A percentile compares a stretch with the other conserved stretches of the same genome.
phyloP scores from a whole-genome alignment of 306 rosid species.

The Quercus ilex region DNA sequence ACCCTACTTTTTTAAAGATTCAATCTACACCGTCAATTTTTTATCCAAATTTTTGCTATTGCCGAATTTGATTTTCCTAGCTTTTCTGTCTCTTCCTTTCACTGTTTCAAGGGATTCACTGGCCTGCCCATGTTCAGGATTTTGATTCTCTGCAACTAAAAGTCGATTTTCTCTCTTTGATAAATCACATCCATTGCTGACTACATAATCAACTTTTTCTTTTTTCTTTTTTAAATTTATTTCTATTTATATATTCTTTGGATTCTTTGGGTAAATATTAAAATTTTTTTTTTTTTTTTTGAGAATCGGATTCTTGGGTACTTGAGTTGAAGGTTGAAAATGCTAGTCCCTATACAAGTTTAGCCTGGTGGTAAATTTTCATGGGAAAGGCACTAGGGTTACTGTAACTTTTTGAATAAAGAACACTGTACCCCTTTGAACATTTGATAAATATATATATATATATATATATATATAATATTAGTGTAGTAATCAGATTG shows the following conservation, averaged over 20 bases:
- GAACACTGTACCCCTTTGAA: no score
- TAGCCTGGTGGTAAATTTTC: neutral
- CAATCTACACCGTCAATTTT: conserved; percentile 35
- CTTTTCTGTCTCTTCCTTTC: conserved; percentile 35
- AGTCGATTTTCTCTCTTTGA: neutral
- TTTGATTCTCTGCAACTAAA: conserved; percentile 28
- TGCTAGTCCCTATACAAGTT: neutral
- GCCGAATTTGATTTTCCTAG: conserved; percentile 23
- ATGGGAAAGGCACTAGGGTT: neutral
- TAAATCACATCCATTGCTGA: neutral
- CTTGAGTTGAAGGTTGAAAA: neutral
- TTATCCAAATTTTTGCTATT: neutral
- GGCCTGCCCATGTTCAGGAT: conserved; percentile 3
- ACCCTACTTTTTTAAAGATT: neutral
- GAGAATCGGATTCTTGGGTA: neutral
- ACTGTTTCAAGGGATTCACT: conserved; percentile 28
- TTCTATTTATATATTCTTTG: neutral
- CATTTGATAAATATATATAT: no score
- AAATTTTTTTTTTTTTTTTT: neutral
- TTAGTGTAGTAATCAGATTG: neutral
- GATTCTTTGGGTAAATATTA: neutral
- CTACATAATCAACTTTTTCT: no score
- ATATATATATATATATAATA: no score
- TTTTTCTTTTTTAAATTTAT: neutral
- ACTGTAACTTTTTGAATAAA: no score